phyloP scores from a whole-genome alignment of 768 basidiomycete genomes.

The Lactarius psammicola region DNA sequence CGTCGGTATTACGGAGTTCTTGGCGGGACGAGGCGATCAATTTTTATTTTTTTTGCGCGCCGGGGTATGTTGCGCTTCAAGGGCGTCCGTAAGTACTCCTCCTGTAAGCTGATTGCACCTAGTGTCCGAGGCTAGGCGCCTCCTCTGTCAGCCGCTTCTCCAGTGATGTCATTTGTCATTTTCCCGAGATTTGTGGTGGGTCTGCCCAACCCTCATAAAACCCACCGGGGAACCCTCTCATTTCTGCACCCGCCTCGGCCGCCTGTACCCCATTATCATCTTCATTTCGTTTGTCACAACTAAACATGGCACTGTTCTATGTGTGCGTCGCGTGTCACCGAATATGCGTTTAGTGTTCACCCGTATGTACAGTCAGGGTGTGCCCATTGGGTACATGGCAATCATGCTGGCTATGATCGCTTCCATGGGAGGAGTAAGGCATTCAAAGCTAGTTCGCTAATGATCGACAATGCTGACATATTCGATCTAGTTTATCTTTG shows the following conservation, averaged over 20 bases:
- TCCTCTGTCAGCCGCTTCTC: not conserved
- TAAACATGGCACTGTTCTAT: conserved; percentile 35
- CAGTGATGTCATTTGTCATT: conserved; percentile 13
- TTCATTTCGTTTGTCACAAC: not conserved
- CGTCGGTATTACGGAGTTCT: not conserved
- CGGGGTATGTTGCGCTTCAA: not conserved
- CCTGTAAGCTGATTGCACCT: not conserved
- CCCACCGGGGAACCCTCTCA: not conserved
- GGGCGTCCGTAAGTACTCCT: not conserved
- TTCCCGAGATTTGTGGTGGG: not conserved
- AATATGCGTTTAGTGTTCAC: conserved; percentile 14
- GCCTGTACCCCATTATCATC: not conserved
- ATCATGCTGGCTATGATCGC: conserved; percentile 66
- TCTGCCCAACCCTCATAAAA: conserved; percentile 6
- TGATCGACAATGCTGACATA: not conserved
- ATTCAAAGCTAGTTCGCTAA: not conserved
- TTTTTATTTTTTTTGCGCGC: not conserved
- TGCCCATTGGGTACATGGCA: conserved; percentile 60
- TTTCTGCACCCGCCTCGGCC: not conserved
- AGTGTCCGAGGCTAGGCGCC: not conserved
- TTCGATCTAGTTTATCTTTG: conserved; percentile 30
- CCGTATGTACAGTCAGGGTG: conserved; percentile 44
- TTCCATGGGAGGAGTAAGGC: conserved; percentile 58
- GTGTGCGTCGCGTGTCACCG: conserved; percentile 29
- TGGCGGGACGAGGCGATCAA: not conserved